Conservation (phyloP, 2,329 filamentous ascomycete genomes). For the Penicillium aurantiogriseum region DNA sequence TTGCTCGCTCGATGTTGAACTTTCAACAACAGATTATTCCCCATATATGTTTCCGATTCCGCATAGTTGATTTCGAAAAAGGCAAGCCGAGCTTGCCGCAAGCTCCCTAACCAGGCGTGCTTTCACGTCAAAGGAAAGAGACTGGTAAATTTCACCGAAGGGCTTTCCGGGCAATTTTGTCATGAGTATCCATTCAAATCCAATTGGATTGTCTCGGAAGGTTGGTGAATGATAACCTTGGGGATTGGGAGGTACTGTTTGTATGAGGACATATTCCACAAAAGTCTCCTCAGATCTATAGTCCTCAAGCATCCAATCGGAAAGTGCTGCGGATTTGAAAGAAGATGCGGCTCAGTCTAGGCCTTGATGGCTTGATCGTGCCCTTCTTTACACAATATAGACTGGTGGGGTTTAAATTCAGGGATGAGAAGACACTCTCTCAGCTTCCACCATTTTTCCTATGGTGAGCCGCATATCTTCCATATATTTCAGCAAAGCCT, state of each 20-base stretch:
- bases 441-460: too few species aligned
- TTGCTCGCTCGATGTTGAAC: not conserved
- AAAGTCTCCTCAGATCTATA: too few species aligned
- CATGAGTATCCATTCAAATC: constrained; percentile 22
- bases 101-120: constrained; percentile 1
- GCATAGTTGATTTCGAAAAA: constrained; percentile 2
- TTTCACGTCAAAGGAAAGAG: constrained; percentile 10
- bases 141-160: constrained; percentile 4
- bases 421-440: too few species aligned
- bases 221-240: constrained; percentile 11
- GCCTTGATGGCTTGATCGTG: too few species aligned
- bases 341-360: too few species aligned
- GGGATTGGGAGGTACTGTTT: constrained; percentile 10
- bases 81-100: constrained; percentile 5
- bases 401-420: too few species aligned
- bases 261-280: too few species aligned
- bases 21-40: not conserved
- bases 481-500: too few species aligned
- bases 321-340: too few species aligned
- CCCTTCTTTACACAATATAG: too few species aligned
- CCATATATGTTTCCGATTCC: constrained; percentile 6
- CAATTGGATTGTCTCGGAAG: constrained; percentile 15
- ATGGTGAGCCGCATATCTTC: too few species aligned
- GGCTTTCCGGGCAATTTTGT: constrained; percentile 11
- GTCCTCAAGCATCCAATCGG: too few species aligned